phyloP scores from a whole-genome alignment of 2,329 filamentous ascomycete species.

The Scedosporium dehoogii region DNA sequence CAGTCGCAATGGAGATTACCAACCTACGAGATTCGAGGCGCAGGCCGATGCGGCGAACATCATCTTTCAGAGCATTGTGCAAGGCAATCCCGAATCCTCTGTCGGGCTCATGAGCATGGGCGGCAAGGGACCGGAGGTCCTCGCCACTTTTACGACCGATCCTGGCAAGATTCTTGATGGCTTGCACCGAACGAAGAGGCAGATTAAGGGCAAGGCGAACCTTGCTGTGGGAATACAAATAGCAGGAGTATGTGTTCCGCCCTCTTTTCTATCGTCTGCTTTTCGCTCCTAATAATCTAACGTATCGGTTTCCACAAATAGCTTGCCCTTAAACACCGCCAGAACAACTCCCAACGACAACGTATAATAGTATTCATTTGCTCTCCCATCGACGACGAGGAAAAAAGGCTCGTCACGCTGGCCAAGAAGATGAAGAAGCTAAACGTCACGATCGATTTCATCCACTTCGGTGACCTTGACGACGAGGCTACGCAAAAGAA shows the following conservation, averaged over 20 bases:
- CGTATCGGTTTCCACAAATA: slow-evolving; percentile 24
- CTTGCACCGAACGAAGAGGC: slow-evolving; percentile 76
- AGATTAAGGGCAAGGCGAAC: slow-evolving; percentile 83
- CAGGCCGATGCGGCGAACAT: slow-evolving; percentile 92
- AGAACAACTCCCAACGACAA: slow-evolving; percentile 94
- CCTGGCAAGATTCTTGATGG: slow-evolving; percentile 92
- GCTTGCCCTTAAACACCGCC: slow-evolving; percentile 94
- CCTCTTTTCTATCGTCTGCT: slow-evolving; percentile 8
- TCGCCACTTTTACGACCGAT: slow-evolving; percentile 92
- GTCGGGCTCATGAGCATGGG: slow-evolving; percentile 99
- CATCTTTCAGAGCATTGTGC: slow-evolving; percentile 91
- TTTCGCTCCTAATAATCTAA: not conserved
- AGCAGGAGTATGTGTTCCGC: slow-evolving; percentile 60
- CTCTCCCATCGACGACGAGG: slow-evolving; percentile 80
- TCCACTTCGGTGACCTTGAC: slow-evolving; percentile 88
- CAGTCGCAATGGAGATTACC: slow-evolving; percentile 89
- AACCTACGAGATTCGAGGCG: slow-evolving; percentile 89
- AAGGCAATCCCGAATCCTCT: slow-evolving; percentile 91
- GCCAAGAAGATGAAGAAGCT: slow-evolving; percentile 99
- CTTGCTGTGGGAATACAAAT: slow-evolving; percentile 93
- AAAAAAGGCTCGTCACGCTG: slow-evolving; percentile 78
- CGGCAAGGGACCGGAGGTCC: slow-evolving; percentile 90
- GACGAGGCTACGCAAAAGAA: slow-evolving; percentile 85
- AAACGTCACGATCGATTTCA: slow-evolving; percentile 86
- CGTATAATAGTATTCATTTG: slow-evolving; percentile 96